Evolutionary conservation across 768 basidiomycete species (phyloP), one percentile per base, ranked within the genome.

Genomic region (Daedaleopsis nitida): DNA sequence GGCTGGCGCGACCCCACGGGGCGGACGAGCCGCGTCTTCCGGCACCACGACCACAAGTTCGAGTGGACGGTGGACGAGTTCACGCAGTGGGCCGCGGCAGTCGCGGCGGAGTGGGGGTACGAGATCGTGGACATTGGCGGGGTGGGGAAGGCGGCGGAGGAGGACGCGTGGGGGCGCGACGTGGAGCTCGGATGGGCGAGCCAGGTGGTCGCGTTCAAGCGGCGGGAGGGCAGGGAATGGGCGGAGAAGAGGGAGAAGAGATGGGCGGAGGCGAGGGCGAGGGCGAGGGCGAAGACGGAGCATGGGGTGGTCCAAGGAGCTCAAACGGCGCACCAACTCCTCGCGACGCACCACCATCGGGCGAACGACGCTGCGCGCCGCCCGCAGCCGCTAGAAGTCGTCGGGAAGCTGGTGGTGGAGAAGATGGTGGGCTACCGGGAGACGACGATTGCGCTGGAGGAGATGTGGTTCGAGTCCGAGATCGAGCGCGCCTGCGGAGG

Each of bases 61-160:
- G 94, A 96, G 72, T 96, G 91, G 89, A 94, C 92, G 0, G 70
- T 74, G 0, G 83, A 84, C 2, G 94, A 96, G 68, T 96, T 93
- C 69, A 67, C 70, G 19, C 66, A 64, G 16, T 91, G 88, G 85
- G 93, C 92, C 68, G 63, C 73, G 12, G 69, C 67, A 0, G 76
- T 75, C 2, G 91, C 88, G 0, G 69, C 68, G 5, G 79, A 83
- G 51, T 94, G 89, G 89, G 91, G 89, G 0, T 94, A 94, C 65
- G 76, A 76, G 1, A 24, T 24, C 10, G 85, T 92, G 11, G 78
- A 85, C 27, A 70, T 84, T 12, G 75, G 80, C 5, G 82, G 83
- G 5, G 78, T 94, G 19, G 92, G 92, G 0, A 76, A 74, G 4
- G 74, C 89, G 4, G 54, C 75, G 23, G 84, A 90, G 54, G 69